Base-by-base conservation (phyloP, 768 basidiomycete genomes). In the Tylopilus felleus region DNA sequence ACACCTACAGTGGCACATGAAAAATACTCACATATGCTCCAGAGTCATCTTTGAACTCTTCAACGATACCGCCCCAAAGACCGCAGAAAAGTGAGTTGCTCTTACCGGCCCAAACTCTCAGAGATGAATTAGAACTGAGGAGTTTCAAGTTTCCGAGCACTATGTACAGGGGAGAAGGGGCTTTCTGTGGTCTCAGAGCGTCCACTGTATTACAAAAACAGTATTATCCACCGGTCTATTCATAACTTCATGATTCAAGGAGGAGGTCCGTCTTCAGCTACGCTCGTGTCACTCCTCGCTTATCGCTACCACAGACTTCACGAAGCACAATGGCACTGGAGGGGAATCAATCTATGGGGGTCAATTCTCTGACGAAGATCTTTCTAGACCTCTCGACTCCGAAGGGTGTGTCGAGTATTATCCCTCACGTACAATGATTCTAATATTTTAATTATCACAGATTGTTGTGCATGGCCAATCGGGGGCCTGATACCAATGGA, bases 401-500 rank as follows among this genome's bases (percentile, higher is more conserved):
- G 80, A 83, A 64, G 91, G 85, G 72, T 83, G 31, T 49, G 77
- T 59, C 35, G 40, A 36, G 16, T 23, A 25, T 55, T 8, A 22
- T 48, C 49, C 42, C 10, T 52, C n/a, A 5, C 10, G 17, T 6
- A 16, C 5, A 13, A 16, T 28, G n/a, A 41, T 21, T 13, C 14
- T 29, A 2, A 54, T 35, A 7, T 38, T 23, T 35, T 16, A 17
- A 22, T 38, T 40, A 21, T 35, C 38, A n/a, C 60, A 85, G 83
- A 13, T 72, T 95, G 25, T 74, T 96, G 12, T 91, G 90, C 62
- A 96, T 95, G 93, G 93, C 93, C 10, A 96, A 96, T 68, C 80
- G 81, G 58, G 89, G 89, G 3, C 84, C 87, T 1, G 75, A 88
- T 70, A 94, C 93, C 33, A 95, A 94, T 59, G 84, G 86, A 35